phyloP scores from a whole-genome alignment of 1,139 yeast genomes.

The Nematodospora anomalae region DNA sequence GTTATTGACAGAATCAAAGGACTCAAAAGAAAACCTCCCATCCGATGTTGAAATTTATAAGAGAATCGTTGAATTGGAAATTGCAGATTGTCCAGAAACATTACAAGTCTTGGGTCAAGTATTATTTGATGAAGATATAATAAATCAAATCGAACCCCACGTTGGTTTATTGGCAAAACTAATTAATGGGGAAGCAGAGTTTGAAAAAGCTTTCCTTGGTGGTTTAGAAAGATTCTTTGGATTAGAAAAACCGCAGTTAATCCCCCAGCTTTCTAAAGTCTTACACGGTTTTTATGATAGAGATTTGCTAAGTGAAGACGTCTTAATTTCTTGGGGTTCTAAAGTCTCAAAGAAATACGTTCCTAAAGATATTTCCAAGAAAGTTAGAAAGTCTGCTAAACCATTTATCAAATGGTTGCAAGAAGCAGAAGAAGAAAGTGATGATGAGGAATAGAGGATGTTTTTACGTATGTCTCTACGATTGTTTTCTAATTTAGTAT shows the following conservation, averaged over 20 bases:
- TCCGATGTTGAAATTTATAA: constrained; percentile 89
- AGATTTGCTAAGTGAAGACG: constrained; percentile 84
- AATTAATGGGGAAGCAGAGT: constrained; percentile 59
- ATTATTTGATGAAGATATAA: constrained; percentile 77
- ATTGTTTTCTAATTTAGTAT: neutral
- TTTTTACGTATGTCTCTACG: too few relatives aligned
- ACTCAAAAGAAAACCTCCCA: constrained; percentile 61
- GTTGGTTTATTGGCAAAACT: constrained; percentile 80
- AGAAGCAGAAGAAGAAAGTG: constrained; percentile 76
- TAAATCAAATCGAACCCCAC: constrained; percentile 72
- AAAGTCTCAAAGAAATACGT: constrained; percentile 93
- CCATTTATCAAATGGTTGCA: constrained; percentile 94
- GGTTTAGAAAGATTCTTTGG: constrained; percentile 95
- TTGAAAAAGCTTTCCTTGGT: constrained; percentile 88
- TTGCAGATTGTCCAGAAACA: constrained; percentile 71
- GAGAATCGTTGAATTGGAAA: constrained; percentile 78
- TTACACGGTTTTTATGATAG: constrained; percentile 77
- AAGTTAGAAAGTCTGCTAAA: constrained; percentile 94
- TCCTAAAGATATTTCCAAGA: constrained; percentile 86
- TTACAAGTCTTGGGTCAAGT: constrained; percentile 92
- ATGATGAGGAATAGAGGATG: constrained; percentile 39
- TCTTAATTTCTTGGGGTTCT: constrained; percentile 80
- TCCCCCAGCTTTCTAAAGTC: constrained; percentile 75
- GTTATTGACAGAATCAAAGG: constrained; percentile 59
- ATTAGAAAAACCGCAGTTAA: constrained; percentile 72